Evolutionary conservation across 1,284 basidiomycete species (phyloP).

Genomic region (Tilletia walkeri): DNA sequence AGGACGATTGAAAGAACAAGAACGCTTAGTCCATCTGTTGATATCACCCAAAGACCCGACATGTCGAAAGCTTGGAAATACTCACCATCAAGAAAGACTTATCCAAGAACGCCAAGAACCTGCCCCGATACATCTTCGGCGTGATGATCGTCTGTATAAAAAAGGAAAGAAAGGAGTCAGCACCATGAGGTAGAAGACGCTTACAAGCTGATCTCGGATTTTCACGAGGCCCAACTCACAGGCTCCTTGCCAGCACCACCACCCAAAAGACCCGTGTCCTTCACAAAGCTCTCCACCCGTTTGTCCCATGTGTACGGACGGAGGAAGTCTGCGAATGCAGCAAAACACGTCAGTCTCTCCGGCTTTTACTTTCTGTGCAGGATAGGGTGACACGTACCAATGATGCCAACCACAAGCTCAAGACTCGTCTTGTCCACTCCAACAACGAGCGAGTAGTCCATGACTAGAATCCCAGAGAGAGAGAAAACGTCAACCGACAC

Average conservation of each 20-base stretch:
- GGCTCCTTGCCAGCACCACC: conserved; percentile 54
- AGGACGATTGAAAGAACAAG: too few relatives aligned
- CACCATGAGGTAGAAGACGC: not conserved
- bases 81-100: conserved; percentile 32
- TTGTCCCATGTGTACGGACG: conserved; percentile 97
- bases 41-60: not conserved
- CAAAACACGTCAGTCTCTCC: conserved; percentile 48
- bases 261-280: conserved; percentile 85
- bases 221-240: not conserved
- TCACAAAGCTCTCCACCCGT: conserved; percentile 94
- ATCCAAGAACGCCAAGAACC: conserved; percentile 54
- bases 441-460: conserved; percentile 97
- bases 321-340: conserved; percentile 68
- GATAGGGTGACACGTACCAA: conserved; percentile 59
- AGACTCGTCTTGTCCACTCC: conserved; percentile 63
- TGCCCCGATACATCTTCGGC: conserved; percentile 50
- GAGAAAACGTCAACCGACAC: not conserved
- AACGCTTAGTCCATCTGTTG: too few relatives aligned
- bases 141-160: conserved; percentile 31
- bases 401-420: conserved; percentile 81
- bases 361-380: too few relatives aligned
- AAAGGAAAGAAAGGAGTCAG: not conserved
- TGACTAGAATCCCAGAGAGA: conserved; percentile 55
- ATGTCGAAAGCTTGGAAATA: not conserved
- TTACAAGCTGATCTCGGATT: too few relatives aligned